Conservation (phyloP, 2,329 filamentous ascomycete species). For the Penicillium corylophilum region DNA sequence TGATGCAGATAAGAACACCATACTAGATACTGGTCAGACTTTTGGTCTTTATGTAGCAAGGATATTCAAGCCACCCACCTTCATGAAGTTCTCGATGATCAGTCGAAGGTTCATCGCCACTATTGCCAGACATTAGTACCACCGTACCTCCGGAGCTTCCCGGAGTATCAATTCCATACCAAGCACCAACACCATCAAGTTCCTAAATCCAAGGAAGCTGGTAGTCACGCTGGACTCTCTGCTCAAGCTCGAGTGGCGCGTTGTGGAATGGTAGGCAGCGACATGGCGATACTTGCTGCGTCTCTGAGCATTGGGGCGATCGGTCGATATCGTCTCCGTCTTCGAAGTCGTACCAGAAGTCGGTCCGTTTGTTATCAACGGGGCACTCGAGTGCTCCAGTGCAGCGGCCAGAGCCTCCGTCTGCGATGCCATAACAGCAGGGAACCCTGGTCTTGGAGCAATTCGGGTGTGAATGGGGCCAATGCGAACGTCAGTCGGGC, state of each 20-base stretch:
- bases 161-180: slow-evolving; percentile 54
- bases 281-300: slow-evolving; percentile 84
- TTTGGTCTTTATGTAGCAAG: background rate
- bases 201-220: slow-evolving; percentile 90
- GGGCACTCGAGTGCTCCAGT: slow-evolving; percentile 8
- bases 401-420: slow-evolving; percentile 17
- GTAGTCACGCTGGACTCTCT: slow-evolving; percentile 73
- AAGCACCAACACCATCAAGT: slow-evolving; percentile 91
- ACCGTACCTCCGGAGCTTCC: slow-evolving; percentile 4
- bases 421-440: slow-evolving; percentile 14
- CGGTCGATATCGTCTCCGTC: slow-evolving; percentile 2
- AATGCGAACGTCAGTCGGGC: background rate
- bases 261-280: slow-evolving; percentile 74
- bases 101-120: slow-evolving; percentile 91
- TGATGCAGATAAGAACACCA: slow-evolving; percentile 87
- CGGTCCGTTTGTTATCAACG: slow-evolving; percentile 8
- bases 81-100: slow-evolving; percentile 95
- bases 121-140: slow-evolving; percentile 35
- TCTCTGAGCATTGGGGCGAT: slow-evolving; percentile 25
- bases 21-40: slow-evolving; percentile 60
- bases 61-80: slow-evolving; percentile 53
- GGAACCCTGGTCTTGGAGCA: background rate
- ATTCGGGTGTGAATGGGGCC: background rate
- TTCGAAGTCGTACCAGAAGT: slow-evolving; percentile 6
- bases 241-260: slow-evolving; percentile 77